Evolutionary conservation across 352 stramenopile genomes (phyloP).

Genomic region (Globisporangium irregulare): DNA sequence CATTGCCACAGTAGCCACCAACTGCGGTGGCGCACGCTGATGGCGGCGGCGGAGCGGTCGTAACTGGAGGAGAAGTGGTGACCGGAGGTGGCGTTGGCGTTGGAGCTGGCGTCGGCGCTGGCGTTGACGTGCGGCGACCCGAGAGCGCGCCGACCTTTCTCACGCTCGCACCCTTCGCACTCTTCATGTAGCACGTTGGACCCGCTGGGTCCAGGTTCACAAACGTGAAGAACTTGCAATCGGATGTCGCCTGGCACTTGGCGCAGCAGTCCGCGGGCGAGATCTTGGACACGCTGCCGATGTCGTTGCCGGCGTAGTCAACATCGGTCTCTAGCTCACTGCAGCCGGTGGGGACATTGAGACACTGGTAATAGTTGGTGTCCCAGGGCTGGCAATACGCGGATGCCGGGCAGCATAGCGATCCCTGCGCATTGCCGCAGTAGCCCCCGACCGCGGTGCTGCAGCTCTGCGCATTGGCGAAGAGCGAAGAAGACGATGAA

Average conservation of each 20-base stretch:
- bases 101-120: not conserved
- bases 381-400: slow-evolving; percentile 54
- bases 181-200: slow-evolving; percentile 51
- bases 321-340: slow-evolving; percentile 38
- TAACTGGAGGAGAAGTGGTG: not conserved
- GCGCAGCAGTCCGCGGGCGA: slow-evolving; percentile 36
- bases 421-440: slow-evolving; percentile 40
- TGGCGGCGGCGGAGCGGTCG: not conserved
- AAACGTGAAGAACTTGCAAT: slow-evolving; percentile 46
- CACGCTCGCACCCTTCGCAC: slow-evolving; percentile 18
- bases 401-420: slow-evolving; percentile 29
- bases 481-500: not conserved
- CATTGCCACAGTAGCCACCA: slow-evolving; percentile 40
- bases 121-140: slow-evolving; percentile 9
- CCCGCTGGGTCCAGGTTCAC: slow-evolving; percentile 33
- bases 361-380: slow-evolving; percentile 54
- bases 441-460: slow-evolving; percentile 27
- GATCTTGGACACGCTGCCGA: slow-evolving; percentile 28
- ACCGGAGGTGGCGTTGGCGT: not conserved
- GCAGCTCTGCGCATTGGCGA: slow-evolving; percentile 17
- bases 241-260: slow-evolving; percentile 21
- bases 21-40: slow-evolving; percentile 5
- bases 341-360: slow-evolving; percentile 31
- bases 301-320: slow-evolving; percentile 46
- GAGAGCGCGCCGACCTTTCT: slow-evolving; percentile 29